phyloP scores from a whole-genome alignment of 148 eudicot species.

The Fagopyrum tataricum region DNA sequence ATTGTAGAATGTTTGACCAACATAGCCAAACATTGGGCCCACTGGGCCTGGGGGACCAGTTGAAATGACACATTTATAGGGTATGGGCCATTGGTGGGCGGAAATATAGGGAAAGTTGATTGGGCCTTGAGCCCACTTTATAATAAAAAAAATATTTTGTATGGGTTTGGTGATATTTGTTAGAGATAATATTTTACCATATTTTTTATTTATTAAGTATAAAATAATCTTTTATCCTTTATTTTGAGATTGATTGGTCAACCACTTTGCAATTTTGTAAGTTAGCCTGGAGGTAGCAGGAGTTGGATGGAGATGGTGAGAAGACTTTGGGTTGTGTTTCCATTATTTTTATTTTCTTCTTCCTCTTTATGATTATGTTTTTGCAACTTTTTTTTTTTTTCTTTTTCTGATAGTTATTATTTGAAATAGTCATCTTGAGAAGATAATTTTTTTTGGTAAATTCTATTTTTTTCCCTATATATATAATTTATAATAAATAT shows the following conservation, averaged over 20 bases:
- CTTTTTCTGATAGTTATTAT: background rate
- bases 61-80: constrained; percentile 11
- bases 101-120: background rate
- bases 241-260: background rate
- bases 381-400: background rate
- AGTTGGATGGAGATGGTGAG: background rate
- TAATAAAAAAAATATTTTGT: background rate
- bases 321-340: background rate
- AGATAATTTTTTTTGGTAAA: no score
- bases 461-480: no score
- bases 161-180: constrained; percentile 1
- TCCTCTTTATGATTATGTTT: background rate
- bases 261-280: background rate
- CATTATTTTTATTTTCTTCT: background rate
- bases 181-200: no score
- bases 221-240: background rate
- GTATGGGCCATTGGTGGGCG: constrained; percentile 14
- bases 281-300: constrained; percentile 1
- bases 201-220: no score
- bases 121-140: constrained; percentile 13
- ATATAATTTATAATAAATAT: no score
- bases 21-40: constrained; percentile 9
- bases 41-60: background rate
- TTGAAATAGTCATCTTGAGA: background rate
- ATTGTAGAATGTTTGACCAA: constrained; percentile 21